These are phyloP conservation scores for Pseudogymnoascus sp. DNA, from an alignment of 2,329 filamentous ascomycete genomes.

Conservation along the genomic window DNA sequence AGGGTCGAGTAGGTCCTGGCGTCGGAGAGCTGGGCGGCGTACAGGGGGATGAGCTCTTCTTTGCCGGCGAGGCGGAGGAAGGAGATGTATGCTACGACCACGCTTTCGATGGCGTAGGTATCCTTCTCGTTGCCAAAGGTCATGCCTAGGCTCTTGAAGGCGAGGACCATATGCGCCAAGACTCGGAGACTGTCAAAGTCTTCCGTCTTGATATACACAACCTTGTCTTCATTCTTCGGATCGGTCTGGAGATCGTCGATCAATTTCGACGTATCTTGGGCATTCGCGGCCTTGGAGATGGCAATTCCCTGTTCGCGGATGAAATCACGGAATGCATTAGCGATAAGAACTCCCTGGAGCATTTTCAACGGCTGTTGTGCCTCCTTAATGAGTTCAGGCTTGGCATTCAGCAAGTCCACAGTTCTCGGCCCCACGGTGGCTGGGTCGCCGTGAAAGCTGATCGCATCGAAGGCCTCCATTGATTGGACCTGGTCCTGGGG, in stretches of 20 bases:
- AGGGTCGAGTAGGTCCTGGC: slow-evolving; percentile 61
- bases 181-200: slow-evolving; percentile 57
- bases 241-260: slow-evolving; percentile 33
- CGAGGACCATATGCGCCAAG: slow-evolving; percentile 59
- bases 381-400: slow-evolving; percentile 47
- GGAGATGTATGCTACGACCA: slow-evolving; percentile 74
- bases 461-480: slow-evolving; percentile 55
- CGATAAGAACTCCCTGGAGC: slow-evolving; percentile 67
- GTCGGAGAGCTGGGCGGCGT: slow-evolving; percentile 68
- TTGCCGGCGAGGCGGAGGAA: slow-evolving; percentile 64
- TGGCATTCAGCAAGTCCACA: slow-evolving; percentile 50
- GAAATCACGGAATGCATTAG: slow-evolving; percentile 48
- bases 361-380: slow-evolving; percentile 60
- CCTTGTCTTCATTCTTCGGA: slow-evolving; percentile 29
- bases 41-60: slow-evolving; percentile 74
- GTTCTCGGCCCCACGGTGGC: slow-evolving; percentile 46
- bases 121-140: slow-evolving; percentile 34
- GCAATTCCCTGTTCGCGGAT: slow-evolving; percentile 50
- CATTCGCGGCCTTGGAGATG: slow-evolving; percentile 40
- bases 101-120: slow-evolving; percentile 49
- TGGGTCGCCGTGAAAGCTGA: slow-evolving; percentile 51
- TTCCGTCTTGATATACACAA: slow-evolving; percentile 44
- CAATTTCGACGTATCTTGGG: slow-evolving; percentile 33
- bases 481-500: slow-evolving; percentile 47
- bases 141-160: slow-evolving; percentile 52